Base-by-base conservation (phyloP, 106 monocot genomes). In the Allium fistulosum region DNA sequence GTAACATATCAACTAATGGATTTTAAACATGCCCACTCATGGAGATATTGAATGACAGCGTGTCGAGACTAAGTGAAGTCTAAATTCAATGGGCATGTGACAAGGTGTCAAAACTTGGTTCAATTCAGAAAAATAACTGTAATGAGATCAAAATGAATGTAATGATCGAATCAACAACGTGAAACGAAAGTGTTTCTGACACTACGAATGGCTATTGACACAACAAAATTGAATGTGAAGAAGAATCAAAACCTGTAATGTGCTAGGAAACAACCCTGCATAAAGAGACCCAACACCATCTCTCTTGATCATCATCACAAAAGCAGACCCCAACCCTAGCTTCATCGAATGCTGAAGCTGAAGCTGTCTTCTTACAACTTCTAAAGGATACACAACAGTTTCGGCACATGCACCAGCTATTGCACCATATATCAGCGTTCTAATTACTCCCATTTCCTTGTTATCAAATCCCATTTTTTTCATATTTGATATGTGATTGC, bases 361-460 rank as follows among this genome's bases (percentile, higher is more conserved):
- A 8, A 87, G 82, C 48, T 87, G 83, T 58, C 78, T 66, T n/a
- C 83, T 62, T 13, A 87, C 17, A n/a, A 87, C 87, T 51, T 83
- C 87, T 9, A 87, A 70, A 47, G 87, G 83, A 63, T 87, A 87
- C 1, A 78, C 83, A 13, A 78, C 75, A 4, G 82, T 73, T 61
- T 87, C 87, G 0, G 87, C 77, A 50, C 80, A 83, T 6, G 77
- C 80, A 28, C 87, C 87, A 7, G 87, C 83, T 46, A 83, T 70
- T 11, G 83, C 87, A 16, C 83, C 87, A 66, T 80, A 87, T 10
- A 83, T 18, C 56, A 87, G 63, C 16, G 83, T 78, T 69, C 76
- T 71, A 14, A 49, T 9, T 2, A 70, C 62, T 8, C 80, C 80
- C n/a, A 83, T 1, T 14, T 87, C 87, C 26, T 51, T 46, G 49